Evolutionary conservation across 768 basidiomycete species (phyloP), one percentile per base, ranked within the genome.

Genomic region (Tulasnella sp.): DNA sequence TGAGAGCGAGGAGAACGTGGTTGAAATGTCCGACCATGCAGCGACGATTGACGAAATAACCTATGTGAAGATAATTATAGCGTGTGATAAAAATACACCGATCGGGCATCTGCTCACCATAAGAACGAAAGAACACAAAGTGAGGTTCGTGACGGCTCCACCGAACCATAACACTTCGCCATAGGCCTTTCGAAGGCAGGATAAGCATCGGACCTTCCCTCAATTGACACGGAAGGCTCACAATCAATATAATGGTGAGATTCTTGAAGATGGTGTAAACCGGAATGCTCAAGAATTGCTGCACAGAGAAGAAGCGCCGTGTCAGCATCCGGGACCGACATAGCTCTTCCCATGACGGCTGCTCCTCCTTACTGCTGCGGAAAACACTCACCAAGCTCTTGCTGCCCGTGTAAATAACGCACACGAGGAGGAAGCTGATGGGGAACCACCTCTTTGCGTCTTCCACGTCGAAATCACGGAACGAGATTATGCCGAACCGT

Each of bases 181-280:
- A 78, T 99, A 97, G 8, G 97, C 95, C 94, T 95, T 74, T 72
- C 17, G 65, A 5, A 69, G 65, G 29, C 9, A 41, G 69, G 73
- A 47, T 65, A 26, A 75, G 62, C 73, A 62, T 17, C 34, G 29
- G 68, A 64, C 16, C 52, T 71, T 22, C n/a, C 34, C 19, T n/a
- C 34, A 65, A 6, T 29, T 69, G 37, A 69, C 44, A 64, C 12
- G 26, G 14, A 62, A 37, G 37, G 83, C 90, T 75, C 75, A 94
- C 95, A 78, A 98, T 98, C 35, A 99, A 86, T 75, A 99, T 98
- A 77, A 98, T 99, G n/a, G 97, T 98, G 77, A 98, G 78, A 79
- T 99, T 99, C 81, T 99, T 99, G 87, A 98, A 98, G 75, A 99
- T 98, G 0, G 97, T 98, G 81, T 98, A 99, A 34, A 98, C 89